Evolutionary conservation across 495 filamentous ascomycete genomes (phyloP).

Genomic region (Aspergillus olivimuriae): DNA sequence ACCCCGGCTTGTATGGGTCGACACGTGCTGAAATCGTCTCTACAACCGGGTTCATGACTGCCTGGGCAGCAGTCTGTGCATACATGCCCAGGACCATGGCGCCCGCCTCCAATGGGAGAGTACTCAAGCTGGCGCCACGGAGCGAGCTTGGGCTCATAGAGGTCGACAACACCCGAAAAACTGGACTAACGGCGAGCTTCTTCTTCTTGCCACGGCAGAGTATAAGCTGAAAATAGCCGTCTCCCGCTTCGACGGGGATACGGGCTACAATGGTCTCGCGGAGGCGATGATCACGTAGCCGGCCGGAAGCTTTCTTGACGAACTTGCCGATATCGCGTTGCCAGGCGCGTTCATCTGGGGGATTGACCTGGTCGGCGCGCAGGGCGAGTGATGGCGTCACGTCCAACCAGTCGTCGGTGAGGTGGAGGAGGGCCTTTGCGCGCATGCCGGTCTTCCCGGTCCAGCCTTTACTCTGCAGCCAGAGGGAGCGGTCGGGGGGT

Average conservation of each 20-base stretch:
- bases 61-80: slow-evolving; percentile 41
- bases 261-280: slow-evolving; percentile 57
- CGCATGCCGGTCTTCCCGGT: slow-evolving; percentile 63
- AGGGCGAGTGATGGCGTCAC: slow-evolving; percentile 53
- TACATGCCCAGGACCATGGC: slow-evolving; percentile 50
- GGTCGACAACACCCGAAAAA: slow-evolving; percentile 58
- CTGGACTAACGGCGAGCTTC: slow-evolving; percentile 55
- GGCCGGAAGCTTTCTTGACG: slow-evolving; percentile 39
- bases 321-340: slow-evolving; percentile 60
- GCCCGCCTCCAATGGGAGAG: slow-evolving; percentile 58
- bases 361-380: slow-evolving; percentile 34
- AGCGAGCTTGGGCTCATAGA: slow-evolving; percentile 52
- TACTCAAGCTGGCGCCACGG: slow-evolving; percentile 57
- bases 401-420: slow-evolving; percentile 54
- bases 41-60: slow-evolving; percentile 41
- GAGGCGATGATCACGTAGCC: slow-evolving; percentile 39
- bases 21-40: slow-evolving; percentile 33
- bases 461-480: slow-evolving; percentile 62
- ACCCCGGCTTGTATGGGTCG: slow-evolving; percentile 28
- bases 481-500: slow-evolving; percentile 52
- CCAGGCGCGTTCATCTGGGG: slow-evolving; percentile 55
- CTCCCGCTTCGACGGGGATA: slow-evolving; percentile 53
- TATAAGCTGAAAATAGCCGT: slow-evolving; percentile 62
- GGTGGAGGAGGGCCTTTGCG: slow-evolving; percentile 51
- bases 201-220: slow-evolving; percentile 52